Evolutionary conservation across 495 filamentous ascomycete species (phyloP).

Genomic region (Gamarada debralockiae): DNA sequence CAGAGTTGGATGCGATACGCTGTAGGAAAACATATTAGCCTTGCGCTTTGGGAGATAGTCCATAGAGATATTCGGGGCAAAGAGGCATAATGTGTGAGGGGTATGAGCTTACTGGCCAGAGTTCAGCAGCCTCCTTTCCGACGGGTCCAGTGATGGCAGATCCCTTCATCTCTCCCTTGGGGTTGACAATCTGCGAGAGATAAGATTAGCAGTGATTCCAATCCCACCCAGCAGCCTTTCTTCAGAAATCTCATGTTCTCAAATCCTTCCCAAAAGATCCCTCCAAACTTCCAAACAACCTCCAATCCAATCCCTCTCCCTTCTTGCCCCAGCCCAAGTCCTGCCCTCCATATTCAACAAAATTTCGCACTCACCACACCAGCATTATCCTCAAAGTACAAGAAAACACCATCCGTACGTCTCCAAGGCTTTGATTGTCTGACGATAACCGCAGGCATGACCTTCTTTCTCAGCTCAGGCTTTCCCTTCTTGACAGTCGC

Average conservation of each 20-base stretch:
- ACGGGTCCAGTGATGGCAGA: conserved; percentile 98
- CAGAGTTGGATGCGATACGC: conserved; percentile 99
- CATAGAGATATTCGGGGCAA: too few species aligned
- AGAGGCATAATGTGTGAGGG: too few species aligned
- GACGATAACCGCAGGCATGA: conserved; percentile 98
- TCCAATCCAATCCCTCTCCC: too few species aligned
- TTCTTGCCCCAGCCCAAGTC: not conserved
- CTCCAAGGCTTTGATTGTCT: conserved; percentile 99
- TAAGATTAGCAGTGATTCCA: conserved; percentile 10
- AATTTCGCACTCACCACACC: conserved; percentile 77
- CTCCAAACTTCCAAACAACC: not conserved
- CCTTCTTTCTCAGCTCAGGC: conserved; percentile 99
- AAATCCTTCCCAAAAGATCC: not conserved
- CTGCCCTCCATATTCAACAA: not conserved
- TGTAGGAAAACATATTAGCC: conserved; percentile 28
- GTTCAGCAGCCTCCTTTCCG: conserved; percentile 98
- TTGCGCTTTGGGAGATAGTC: not conserved
- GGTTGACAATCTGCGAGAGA: conserved; percentile 85
- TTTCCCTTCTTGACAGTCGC: conserved; percentile 99
- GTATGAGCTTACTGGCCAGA: conserved; percentile 82
- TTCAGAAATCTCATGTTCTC: not conserved
- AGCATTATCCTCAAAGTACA: conserved; percentile 99
- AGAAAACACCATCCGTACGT: conserved; percentile 92
- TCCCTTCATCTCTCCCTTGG: conserved; percentile 99
- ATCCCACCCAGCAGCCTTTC: not conserved